Percentiles rank a stretch among this genome's conserved stretches.
Evolutionary conservation across 192 early-diverging fungal genomes (phyloP).

Genomic region (Paraglomus brasilianum): DNA sequence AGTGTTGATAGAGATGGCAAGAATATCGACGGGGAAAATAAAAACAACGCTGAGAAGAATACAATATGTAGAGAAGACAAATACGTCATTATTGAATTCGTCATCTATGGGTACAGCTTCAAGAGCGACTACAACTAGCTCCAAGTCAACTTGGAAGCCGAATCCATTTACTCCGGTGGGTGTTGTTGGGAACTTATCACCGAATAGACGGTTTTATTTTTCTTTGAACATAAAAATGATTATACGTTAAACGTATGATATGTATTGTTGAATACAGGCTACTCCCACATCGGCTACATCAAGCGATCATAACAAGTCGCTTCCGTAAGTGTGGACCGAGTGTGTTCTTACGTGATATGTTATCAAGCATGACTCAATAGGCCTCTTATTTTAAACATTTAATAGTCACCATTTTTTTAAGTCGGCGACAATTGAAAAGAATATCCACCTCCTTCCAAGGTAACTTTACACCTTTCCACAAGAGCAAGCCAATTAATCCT

Average conservation of each 20-base stretch:
- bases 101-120: background rate
- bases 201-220: background rate
- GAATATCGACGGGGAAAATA: background rate
- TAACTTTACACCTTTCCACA: slow-evolving; percentile 48
- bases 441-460: slow-evolving; percentile 34
- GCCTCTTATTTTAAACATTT: background rate
- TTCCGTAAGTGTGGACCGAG: slow-evolving; percentile 17
- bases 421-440: slow-evolving; percentile 35
- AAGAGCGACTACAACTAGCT: slow-evolving; percentile 1
- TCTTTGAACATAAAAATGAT: too few relatives aligned
- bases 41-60: slow-evolving; percentile 15
- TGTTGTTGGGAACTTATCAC: slow-evolving; percentile 33
- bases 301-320: slow-evolving; percentile 25
- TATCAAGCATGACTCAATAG: background rate
- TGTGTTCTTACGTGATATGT: background rate
- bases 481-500: slow-evolving; percentile 41
- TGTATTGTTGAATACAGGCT: slow-evolving; percentile 25
- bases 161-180: slow-evolving; percentile 73
- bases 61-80: slow-evolving; percentile 22
- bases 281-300: slow-evolving; percentile 7
- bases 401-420: slow-evolving; percentile 37
- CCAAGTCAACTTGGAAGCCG: slow-evolving; percentile 67
- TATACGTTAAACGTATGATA: slow-evolving; percentile 31
- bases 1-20: background rate
- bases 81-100: slow-evolving; percentile 20